These are phyloP conservation scores for Priceomyces medius DNA, from an alignment of 805 yeast genomes.

Conservation along the genomic window DNA sequence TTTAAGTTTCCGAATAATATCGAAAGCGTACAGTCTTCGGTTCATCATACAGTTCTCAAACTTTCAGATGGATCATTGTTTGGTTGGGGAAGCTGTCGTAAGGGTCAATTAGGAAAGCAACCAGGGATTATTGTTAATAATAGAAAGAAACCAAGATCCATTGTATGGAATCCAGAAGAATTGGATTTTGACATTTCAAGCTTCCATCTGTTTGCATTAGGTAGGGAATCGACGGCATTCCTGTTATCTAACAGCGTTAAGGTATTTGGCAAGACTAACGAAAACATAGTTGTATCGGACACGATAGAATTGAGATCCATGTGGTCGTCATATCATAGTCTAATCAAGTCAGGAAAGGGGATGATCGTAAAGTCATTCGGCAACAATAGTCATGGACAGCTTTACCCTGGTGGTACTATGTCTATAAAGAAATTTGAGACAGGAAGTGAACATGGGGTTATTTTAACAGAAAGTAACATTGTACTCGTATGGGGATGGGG, in stretches of 20 bases:
- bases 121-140: slow-evolving; percentile 1
- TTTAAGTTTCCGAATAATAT: slow-evolving; percentile 8
- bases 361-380: slow-evolving; percentile 53
- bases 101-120: slow-evolving; percentile 49
- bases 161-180: slow-evolving; percentile 24
- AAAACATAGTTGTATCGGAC: background rate
- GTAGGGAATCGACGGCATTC: slow-evolving; percentile 57
- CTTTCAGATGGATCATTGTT: slow-evolving; percentile 42
- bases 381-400: slow-evolving; percentile 75
- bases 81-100: slow-evolving; percentile 71
- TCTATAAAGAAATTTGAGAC: slow-evolving; percentile 32
- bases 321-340: slow-evolving; percentile 78
- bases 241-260: slow-evolving; percentile 14
- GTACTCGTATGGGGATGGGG: slow-evolving; percentile 97
- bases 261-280: slow-evolving; percentile 19
- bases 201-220: slow-evolving; percentile 37
- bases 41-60: slow-evolving; percentile 45
- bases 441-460: slow-evolving; percentile 89
- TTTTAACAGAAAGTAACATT: slow-evolving; percentile 22
- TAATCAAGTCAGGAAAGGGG: slow-evolving; percentile 10
- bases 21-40: slow-evolving; percentile 31
- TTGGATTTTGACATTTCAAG: slow-evolving; percentile 12
- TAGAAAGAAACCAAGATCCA: slow-evolving; percentile 13
- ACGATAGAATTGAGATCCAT: slow-evolving; percentile 38
- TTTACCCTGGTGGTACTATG: slow-evolving; percentile 23